Percentiles rank a stretch among this genome's conserved stretches.
These are phyloP conservation scores for Tolypocladium endophyticum DNA, from an alignment of 2,329 filamentous ascomycete species.

Conservation along the genomic window DNA sequence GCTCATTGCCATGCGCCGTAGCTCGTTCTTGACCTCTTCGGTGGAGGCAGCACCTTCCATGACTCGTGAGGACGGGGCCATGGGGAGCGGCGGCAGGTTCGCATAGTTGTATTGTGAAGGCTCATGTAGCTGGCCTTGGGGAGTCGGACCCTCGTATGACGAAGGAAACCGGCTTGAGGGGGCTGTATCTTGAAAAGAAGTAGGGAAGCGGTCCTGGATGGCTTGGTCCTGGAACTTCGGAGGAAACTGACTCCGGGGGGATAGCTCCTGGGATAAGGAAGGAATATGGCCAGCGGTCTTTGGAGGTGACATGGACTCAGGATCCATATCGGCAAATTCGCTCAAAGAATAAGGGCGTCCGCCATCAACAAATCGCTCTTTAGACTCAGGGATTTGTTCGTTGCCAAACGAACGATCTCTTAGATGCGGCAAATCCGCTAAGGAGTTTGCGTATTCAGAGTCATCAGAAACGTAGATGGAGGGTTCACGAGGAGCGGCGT, in stretches of 20 bases:
- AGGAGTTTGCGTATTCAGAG: constrained; percentile 33
- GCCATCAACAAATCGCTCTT: constrained; percentile 6
- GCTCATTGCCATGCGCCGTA: constrained; percentile 39
- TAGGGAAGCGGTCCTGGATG: constrained; percentile 1
- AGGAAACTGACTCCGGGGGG: constrained; percentile 4
- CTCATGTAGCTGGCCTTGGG: constrained; percentile 9
- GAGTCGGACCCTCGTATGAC: constrained; percentile 9
- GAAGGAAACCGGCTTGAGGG: background rate
- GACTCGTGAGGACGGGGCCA: constrained; percentile 37
- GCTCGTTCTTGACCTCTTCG: constrained; percentile 39
- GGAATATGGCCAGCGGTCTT: constrained; percentile 12
- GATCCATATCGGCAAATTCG: constrained; percentile 29
- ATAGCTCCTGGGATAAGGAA: constrained; percentile 6
- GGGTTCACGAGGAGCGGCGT: constrained; percentile 34
- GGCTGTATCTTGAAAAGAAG: background rate
- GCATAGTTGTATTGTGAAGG: constrained; percentile 8
- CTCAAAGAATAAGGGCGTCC: constrained; percentile 26
- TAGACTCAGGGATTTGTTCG: constrained; percentile 4
- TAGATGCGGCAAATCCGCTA: constrained; percentile 16
- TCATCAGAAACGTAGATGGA: constrained; percentile 53
- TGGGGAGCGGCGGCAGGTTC: constrained; percentile 26
- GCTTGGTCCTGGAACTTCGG: constrained; percentile 7
- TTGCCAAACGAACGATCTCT: constrained; percentile 2
- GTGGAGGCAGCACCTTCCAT: constrained; percentile 43
- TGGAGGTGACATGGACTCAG: constrained; percentile 23